Percentiles rank a stretch among this genome's conserved stretches.
phyloP scores from a whole-genome alignment of 495 filamentous ascomycete genomes.

The Xylaria bambusicola region DNA sequence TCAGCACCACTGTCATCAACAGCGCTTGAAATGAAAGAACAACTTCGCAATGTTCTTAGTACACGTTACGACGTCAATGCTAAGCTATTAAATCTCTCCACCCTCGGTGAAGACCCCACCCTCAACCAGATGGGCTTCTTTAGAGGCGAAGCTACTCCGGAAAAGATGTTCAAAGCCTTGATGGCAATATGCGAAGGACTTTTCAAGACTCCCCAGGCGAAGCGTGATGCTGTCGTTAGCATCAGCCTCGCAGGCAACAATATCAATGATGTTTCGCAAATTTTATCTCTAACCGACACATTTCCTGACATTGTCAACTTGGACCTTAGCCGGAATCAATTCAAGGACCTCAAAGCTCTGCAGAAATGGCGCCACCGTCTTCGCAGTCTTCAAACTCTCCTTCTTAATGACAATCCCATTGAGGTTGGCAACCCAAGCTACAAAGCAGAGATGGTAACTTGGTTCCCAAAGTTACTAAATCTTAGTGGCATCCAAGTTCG shows the following conservation, averaged over 20 bases:
- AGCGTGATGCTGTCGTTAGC: slow-evolving; percentile 71
- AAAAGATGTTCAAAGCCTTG: slow-evolving; percentile 86
- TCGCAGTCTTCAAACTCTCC: slow-evolving; percentile 71
- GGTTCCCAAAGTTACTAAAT: slow-evolving; percentile 76
- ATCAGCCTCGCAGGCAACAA: slow-evolving; percentile 77
- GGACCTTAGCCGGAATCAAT: slow-evolving; percentile 78
- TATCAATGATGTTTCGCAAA: slow-evolving; percentile 65
- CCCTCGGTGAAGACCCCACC: slow-evolving; percentile 66
- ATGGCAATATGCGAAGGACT: slow-evolving; percentile 76
- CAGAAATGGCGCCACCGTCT: slow-evolving; percentile 75
- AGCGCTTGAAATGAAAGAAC: slow-evolving; percentile 45
- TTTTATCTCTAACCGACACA: slow-evolving; percentile 70
- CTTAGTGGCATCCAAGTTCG: slow-evolving; percentile 73
- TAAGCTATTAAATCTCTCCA: slow-evolving; percentile 80
- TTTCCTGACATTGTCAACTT: slow-evolving; percentile 83
- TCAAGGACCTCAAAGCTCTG: slow-evolving; percentile 70
- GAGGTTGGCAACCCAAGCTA: slow-evolving; percentile 61
- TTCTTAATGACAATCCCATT: slow-evolving; percentile 76
- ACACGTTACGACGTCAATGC: slow-evolving; percentile 67
- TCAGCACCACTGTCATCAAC: slow-evolving; percentile 39
- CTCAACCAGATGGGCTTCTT: slow-evolving; percentile 76
- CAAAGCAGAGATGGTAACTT: slow-evolving; percentile 69
- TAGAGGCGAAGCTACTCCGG: slow-evolving; percentile 63
- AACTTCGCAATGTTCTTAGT: slow-evolving; percentile 59
- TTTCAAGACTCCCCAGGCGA: slow-evolving; percentile 65